A percentile compares a stretch with the other conserved stretches of the same genome.
Evolutionary conservation across 2,329 filamentous ascomycete genomes (phyloP).

Genomic region (Penicillium sp.): DNA sequence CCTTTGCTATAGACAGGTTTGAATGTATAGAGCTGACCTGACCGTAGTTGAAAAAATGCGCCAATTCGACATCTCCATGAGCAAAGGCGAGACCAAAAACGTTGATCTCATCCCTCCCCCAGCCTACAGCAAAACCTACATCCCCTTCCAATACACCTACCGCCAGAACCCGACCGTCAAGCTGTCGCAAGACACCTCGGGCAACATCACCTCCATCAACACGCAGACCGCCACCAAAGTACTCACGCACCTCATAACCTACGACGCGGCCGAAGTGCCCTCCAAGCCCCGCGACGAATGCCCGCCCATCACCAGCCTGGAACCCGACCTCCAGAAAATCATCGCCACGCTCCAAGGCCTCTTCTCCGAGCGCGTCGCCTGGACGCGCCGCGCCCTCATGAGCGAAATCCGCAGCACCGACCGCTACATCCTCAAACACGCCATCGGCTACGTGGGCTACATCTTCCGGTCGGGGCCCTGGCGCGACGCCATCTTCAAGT

Average conservation of each 20-base stretch:
- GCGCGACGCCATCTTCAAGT: slow-evolving; percentile 80
- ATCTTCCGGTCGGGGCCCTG: slow-evolving; percentile 91
- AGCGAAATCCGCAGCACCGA: slow-evolving; percentile 61
- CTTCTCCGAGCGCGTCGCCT: slow-evolving; percentile 73
- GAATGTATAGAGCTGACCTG: background rate
- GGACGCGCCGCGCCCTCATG: slow-evolving; percentile 76
- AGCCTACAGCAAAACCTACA: slow-evolving; percentile 67
- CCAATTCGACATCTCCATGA: slow-evolving; percentile 64
- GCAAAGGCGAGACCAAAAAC: slow-evolving; percentile 55
- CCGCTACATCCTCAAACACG: slow-evolving; percentile 62
- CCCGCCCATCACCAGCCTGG: slow-evolving; percentile 45
- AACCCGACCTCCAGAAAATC: slow-evolving; percentile 60
- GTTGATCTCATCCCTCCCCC: slow-evolving; percentile 76
- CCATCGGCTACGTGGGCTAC: slow-evolving; percentile 81
- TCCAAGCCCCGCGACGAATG: slow-evolving; percentile 56
- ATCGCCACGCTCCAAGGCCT: slow-evolving; percentile 62
- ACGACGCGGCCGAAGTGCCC: slow-evolving; percentile 61
- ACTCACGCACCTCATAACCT: slow-evolving; percentile 56
- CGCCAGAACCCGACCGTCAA: slow-evolving; percentile 79
- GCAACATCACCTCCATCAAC: slow-evolving; percentile 58
- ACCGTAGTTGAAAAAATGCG: slow-evolving; percentile 54
- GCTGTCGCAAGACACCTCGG: slow-evolving; percentile 53
- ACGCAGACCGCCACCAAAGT: slow-evolving; percentile 56
- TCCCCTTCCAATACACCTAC: slow-evolving; percentile 71
- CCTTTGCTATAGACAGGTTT: background rate